phyloP scores from a whole-genome alignment of 345 rosid species.

The Luvunga scandens region DNA sequence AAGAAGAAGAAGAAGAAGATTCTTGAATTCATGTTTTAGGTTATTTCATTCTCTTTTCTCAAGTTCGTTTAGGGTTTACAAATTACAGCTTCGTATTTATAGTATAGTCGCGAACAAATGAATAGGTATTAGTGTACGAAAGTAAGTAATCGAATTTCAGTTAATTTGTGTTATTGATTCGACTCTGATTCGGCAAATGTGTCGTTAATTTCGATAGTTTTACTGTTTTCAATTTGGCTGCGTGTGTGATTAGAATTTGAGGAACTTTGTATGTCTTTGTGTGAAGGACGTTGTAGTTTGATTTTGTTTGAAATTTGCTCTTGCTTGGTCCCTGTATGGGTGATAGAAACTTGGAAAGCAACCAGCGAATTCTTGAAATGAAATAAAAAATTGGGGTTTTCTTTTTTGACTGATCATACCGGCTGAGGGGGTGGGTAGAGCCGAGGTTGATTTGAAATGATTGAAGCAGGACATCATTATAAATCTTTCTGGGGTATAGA shows the following conservation, averaged over 20 bases:
- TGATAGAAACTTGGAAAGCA: background rate
- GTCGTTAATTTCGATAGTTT: background rate
- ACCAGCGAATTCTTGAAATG: background rate
- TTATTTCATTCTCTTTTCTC: background rate
- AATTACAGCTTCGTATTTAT: background rate
- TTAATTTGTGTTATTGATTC: background rate
- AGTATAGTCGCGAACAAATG: background rate
- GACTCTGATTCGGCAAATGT: background rate
- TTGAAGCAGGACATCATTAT: too few relatives aligned
- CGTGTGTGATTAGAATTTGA: background rate
- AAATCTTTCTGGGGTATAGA: background rate
- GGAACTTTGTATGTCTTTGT: background rate
- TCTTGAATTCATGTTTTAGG: background rate
- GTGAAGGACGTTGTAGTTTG: background rate
- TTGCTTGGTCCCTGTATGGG: background rate
- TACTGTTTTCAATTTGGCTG: background rate
- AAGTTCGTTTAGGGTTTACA: background rate
- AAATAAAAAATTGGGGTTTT: background rate
- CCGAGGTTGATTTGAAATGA: background rate
- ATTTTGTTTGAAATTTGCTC: background rate
- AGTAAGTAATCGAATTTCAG: background rate
- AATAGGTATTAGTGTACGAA: background rate
- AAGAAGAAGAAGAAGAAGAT: background rate
- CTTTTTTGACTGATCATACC: background rate
- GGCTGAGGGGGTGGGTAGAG: background rate